Percentiles rank a stretch among this genome's conserved stretches.
Evolutionary conservation across 169 alveolate species (phyloP).

Genomic region (Plasmodium blacklocki): DNA sequence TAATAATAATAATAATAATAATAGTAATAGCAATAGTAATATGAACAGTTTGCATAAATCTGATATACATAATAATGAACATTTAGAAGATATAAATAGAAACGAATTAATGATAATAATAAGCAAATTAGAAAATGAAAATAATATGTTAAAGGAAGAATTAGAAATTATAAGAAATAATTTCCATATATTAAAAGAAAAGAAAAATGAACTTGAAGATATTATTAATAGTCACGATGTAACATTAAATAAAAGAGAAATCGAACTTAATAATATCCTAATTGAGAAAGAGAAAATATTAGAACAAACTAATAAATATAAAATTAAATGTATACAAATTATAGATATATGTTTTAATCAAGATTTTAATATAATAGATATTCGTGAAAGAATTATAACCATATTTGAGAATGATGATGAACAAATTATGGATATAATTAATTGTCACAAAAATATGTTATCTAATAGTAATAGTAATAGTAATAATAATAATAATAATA

Average conservation of each 20-base stretch:
- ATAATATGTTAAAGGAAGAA: constrained; percentile 45
- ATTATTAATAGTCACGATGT: constrained; percentile 33
- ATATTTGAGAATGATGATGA: constrained; percentile 70
- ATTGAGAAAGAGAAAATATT: constrained; percentile 47
- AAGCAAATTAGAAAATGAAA: constrained; percentile 51
- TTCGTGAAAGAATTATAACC: constrained; percentile 42
- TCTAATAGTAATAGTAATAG: constrained; percentile 21
- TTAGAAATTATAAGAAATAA: constrained; percentile 39
- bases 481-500: not conserved
- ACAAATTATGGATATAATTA: constrained; percentile 49
- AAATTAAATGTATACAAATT: constrained; percentile 66
- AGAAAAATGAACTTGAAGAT: constrained; percentile 55
- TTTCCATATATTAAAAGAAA: constrained; percentile 37
- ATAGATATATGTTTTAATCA: constrained; percentile 73
- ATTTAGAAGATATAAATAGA: constrained; percentile 11
- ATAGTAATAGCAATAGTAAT: not conserved
- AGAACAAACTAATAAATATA: constrained; percentile 40
- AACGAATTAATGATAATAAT: constrained; percentile 46
- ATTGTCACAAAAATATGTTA: constrained; percentile 45
- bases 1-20: not conserved
- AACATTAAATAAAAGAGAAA: constrained; percentile 45
- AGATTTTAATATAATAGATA: constrained; percentile 59
- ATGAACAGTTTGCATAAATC: not conserved
- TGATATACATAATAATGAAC: not conserved
- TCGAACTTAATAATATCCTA: constrained; percentile 33